phyloP scores from a whole-genome alignment of 441 rosid genomes.

The Syzygium malaccense region DNA sequence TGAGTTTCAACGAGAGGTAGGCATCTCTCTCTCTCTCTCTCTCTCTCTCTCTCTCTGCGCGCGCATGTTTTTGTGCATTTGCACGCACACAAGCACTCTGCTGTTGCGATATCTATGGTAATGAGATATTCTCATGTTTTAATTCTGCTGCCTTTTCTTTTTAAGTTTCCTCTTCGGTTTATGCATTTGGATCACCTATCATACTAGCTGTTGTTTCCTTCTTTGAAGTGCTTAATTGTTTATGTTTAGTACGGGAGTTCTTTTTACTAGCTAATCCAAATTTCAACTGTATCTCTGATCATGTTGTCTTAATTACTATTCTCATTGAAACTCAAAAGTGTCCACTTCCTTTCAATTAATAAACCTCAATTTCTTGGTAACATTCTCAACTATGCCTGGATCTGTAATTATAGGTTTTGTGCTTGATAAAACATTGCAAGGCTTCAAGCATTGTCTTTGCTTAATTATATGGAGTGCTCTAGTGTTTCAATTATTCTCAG shows the following conservation, averaged over 20 bases:
- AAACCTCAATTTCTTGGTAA: not conserved
- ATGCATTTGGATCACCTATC: not conserved
- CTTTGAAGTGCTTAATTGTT: not conserved
- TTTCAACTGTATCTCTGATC: not conserved
- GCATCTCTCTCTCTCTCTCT: slow-evolving; percentile 1
- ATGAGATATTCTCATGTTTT: not conserved
- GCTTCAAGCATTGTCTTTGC: not conserved
- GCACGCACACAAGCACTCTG: not conserved
- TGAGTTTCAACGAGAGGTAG: slow-evolving; percentile 69
- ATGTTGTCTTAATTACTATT: not conserved
- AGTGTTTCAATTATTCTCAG: not conserved
- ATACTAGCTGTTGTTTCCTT: not conserved
- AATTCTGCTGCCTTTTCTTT: not conserved
- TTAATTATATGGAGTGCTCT: not conserved
- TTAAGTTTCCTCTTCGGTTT: not conserved
- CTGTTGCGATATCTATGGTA: not conserved
- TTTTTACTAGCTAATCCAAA: not conserved
- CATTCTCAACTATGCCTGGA: not conserved
- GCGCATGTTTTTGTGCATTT: not conserved
- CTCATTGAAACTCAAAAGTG: not conserved
- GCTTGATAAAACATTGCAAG: not conserved
- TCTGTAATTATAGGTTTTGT: not conserved
- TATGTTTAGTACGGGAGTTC: not conserved
- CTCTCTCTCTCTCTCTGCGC: not conserved
- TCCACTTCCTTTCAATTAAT: not conserved